These are phyloP conservation scores for Orbilia quercus DNA, from an alignment of 2,329 filamentous ascomycete genomes.

Conservation along the genomic window DNA sequence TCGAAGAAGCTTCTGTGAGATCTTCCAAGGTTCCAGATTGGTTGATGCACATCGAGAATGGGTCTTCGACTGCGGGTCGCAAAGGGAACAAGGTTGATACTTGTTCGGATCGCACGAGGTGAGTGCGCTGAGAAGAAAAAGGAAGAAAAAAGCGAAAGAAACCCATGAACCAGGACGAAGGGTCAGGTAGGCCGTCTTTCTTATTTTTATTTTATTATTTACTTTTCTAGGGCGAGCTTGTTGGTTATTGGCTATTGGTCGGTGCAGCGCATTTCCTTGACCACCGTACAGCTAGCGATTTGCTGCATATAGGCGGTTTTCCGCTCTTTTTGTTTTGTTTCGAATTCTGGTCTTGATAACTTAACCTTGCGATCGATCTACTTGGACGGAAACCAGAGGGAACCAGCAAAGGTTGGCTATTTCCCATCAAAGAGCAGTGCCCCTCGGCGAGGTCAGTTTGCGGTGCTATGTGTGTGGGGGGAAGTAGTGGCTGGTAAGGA, in stretches of 20 bases:
- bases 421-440: no score
- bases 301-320: no score
- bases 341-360: no score
- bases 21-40: conserved; percentile 3
- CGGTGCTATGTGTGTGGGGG: conserved; percentile 32
- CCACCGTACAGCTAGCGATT: no score
- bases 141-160: conserved; percentile 16
- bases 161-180: conserved; percentile 48
- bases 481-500: conserved; percentile 25
- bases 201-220: conserved; percentile 9
- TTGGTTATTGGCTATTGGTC: no score
- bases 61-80: no score
- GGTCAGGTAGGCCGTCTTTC: no score
- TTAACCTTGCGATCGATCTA: conserved; percentile 20
- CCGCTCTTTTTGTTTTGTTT: no score
- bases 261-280: no score
- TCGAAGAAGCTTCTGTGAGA: neutral
- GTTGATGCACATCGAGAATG: conserved; percentile 3
- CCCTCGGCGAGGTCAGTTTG: conserved; percentile 34
- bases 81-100: conserved; percentile 37
- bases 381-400: conserved; percentile 19
- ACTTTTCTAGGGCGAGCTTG: conserved; percentile 8
- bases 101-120: conserved; percentile 22
- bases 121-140: neutral
- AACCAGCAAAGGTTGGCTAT: neutral